Evolutionary conservation across 805 yeast genomes (phyloP), one percentile per base, ranked within the genome.

Genomic region (Barnettozyma salicaria): DNA sequence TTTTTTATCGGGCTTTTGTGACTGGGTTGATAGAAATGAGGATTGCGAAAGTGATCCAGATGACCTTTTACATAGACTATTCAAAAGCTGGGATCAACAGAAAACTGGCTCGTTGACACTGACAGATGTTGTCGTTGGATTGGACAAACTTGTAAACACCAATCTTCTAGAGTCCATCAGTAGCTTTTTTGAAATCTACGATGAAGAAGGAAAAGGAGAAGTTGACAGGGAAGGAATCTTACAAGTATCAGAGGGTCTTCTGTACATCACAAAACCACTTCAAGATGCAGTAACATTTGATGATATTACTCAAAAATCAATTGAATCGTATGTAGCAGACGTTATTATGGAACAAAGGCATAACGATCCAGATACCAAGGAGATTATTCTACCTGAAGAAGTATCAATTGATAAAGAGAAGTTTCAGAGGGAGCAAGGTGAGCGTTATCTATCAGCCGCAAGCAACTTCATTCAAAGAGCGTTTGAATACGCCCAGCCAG

Each of bases 401-500:
- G 72, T 80, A 10, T 65, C 70, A 20, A 73, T 81, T 32, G 83
- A 83, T 50, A 77, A 75, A 47, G 78, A 74, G 30, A 68, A 68
- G 33, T 74, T 80, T 53, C 77, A 72, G 45, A 65, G 67, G 30
- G 76, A 71, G 47, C 92, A 83, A 56, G 62, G 77, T n/a, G 88
- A 80, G 50, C 63, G 96, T 43, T 90, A 88, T 52, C 66, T 92
- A 19, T 73, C 86, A 2, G 90, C 96, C 0, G 92, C 95, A 4
- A 82, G 95, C 43, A 78, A 74, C 14, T 92, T 90, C 50, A 74
- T 90, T 30, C 86, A 85, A 57, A 66, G 95, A 42, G 87, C 95
- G 0, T 88, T 88, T 55, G 95, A 88, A 53, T 87, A 88, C 58
- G 95, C 96, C 0, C 83, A 76, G 45, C 84, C 92, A 2, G 72